Base-by-base conservation (phyloP, 768 basidiomycete species). In the Pleurotus pulmonarius region DNA sequence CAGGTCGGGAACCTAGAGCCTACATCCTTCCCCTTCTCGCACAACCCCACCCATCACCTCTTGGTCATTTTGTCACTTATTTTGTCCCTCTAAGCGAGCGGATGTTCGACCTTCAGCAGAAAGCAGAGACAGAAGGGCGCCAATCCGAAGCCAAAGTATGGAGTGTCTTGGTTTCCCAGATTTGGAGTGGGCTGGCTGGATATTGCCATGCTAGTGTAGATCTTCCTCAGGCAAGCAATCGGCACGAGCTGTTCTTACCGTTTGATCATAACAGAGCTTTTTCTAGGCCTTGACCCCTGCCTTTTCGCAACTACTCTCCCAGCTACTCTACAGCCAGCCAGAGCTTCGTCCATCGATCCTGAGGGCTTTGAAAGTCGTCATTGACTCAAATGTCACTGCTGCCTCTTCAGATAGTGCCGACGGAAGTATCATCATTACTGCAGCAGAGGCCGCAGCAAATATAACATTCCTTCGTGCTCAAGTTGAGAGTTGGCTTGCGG, bases 1-100 rank as follows among this genome's bases (percentile, higher is more conserved):
- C 83, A n/a, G 86, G 86, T 46, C 78, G 76, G 37, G 91, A 93
- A 62, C 94, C 95, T 11, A 86, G 92, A 49, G 97, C 95, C 11
- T 97, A 89, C 75, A 79, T 99, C 41, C 80, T 99, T 5, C 94
- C 97, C 2, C 78, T 98, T 55, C 83, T 99, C 49, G 70, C 87
- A 11, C 83, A 91, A 26, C 82, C 87, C 3, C 89, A 98, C 67
- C 79, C 87, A 1, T 89, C 95, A 2, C 87, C 87, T 1, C 75
- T 98, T 46, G 72, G 74, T 0, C 95, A 96, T 73, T 99, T 98
- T 65, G 79, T 92, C 34, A 81, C 83, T 2, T 92, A 91, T 69
- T 98, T 98, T 62, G 89, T 98, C 6, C 96, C 96, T 15, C 73
- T 98, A 48, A 97, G 94, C 47, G 95, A 98, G 69, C 80, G 86